Conservation (phyloP, 306 rosid genomes). For the Purshia tridentata region DNA sequence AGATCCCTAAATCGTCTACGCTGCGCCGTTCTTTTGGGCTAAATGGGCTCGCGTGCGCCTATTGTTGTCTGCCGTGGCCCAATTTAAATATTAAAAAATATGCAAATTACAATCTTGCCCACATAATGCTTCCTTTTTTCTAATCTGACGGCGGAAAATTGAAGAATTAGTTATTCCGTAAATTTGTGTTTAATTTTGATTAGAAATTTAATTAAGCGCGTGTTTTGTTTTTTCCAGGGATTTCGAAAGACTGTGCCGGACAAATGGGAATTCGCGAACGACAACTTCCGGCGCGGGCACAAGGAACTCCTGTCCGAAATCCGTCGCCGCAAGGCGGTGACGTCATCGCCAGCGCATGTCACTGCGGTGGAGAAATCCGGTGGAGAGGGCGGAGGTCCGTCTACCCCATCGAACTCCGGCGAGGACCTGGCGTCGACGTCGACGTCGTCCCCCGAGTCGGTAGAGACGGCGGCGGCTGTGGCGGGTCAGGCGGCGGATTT, state of each 20-base stretch:
- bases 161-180: not conserved
- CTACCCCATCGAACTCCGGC: conserved; percentile 59
- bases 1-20: not conserved
- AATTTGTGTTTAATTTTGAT: not conserved
- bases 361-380: conserved; percentile 27
- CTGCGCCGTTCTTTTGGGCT: not conserved
- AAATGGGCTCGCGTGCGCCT: not conserved
- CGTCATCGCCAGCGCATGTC: not conserved
- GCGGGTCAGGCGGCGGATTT: conserved; percentile 37
- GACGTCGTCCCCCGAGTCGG: conserved; percentile 60
- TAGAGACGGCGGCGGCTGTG: conserved; percentile 42
- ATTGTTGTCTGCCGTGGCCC: not conserved
- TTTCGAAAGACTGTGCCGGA: conserved; percentile 83
- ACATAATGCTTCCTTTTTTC: not conserved
- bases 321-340: conserved; percentile 66
- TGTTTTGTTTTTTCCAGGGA: conserved; percentile 43
- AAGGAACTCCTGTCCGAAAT: conserved; percentile 61
- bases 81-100: no score
- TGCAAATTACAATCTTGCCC: not conserved
- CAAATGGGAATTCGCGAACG: conserved; percentile 97
- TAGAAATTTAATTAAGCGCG: not conserved
- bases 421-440: conserved; percentile 79
- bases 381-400: conserved; percentile 11
- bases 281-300: conserved; percentile 66
- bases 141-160: not conserved